These are phyloP conservation scores for Aegle marmelos DNA, from an alignment of 345 rosid genomes.

Conservation along the genomic window DNA sequence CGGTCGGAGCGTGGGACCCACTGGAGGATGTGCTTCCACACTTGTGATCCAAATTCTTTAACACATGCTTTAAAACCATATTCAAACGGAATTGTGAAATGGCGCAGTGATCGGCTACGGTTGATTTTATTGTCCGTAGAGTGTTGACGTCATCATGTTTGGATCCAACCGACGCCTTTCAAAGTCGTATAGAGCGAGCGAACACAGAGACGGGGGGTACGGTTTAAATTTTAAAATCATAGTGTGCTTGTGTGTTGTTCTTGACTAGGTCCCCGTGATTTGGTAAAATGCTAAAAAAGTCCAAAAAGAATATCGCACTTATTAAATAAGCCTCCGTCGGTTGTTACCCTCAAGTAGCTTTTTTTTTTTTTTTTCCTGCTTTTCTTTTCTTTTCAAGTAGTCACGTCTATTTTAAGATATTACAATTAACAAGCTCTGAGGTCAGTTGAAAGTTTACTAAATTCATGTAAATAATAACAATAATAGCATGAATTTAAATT, in stretches of 20 bases:
- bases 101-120: background rate
- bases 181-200: background rate
- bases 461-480: too few species aligned
- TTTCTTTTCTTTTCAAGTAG: background rate
- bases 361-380: too few species aligned
- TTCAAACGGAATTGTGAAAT: background rate
- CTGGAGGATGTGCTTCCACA: slow-evolving; percentile 34
- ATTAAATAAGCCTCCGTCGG: too few species aligned
- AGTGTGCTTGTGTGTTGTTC: background rate
- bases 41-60: slow-evolving; percentile 50
- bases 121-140: background rate
- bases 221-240: background rate
- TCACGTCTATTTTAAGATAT: too few species aligned
- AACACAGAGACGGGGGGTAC: background rate
- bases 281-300: background rate
- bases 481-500: too few species aligned
- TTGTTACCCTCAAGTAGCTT: background rate
- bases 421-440: too few species aligned
- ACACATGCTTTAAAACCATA: slow-evolving; percentile 35
- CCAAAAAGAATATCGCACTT: background rate
- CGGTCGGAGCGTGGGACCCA: slow-evolving; percentile 41
- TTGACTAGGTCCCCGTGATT: background rate
- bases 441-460: too few species aligned
- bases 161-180: slow-evolving; percentile 28
- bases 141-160: slow-evolving; percentile 16